Evolutionary conservation across 2,329 filamentous ascomycete species (phyloP), one percentile per base, ranked within the genome.

Genomic region (Chaetomium strumarium): DNA sequence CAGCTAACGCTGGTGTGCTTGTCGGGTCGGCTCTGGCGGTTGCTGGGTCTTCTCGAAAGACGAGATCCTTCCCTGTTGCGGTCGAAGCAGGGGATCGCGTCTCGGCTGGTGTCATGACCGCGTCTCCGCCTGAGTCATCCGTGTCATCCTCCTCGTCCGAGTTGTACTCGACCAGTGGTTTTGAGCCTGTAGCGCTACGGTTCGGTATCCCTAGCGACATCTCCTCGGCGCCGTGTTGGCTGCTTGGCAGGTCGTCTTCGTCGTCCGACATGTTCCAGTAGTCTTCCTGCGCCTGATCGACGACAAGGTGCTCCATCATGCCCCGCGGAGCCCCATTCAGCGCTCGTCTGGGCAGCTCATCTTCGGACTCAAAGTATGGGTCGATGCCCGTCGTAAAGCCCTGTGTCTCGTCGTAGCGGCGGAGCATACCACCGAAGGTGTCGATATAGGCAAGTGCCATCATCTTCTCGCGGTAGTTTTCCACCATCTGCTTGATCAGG

Each of bases 181-280:
- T 90, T 46, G 84, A 75, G 16, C 82, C 75, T 17, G 82, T 80
- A 13, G 78, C 77, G 20, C 83, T 46, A 10, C 56, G 88, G 60
- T 90, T 91, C 7, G 75, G 63, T 66, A 16, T 63, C 56, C 46
- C 62, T 62, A 58, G 63, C 59, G 17, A 39, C 56, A 84, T 75
- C 12, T 46, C 51, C 16, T 51, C 51, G 12, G 20, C 17, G n/a
- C 16, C 46, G 3, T 45, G 19, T 4, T 52, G 45, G 19, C 31
- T 12, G n/a, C 10, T n/a, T 5, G 46, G 9, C 9, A 43, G 20
- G 13, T 90, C 88, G 7, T 96, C 90, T 55, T 91, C 86, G 43
- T 93, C 88, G 61, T 96, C 91, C 1, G 88, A 90, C 0, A 81
- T 83, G 63, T 95, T 92, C 79, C 95, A 97, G 68, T 97, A 99